Evolutionary conservation across 495 filamentous ascomycete genomes (phyloP).

Genomic region (Neurospora sp.): DNA sequence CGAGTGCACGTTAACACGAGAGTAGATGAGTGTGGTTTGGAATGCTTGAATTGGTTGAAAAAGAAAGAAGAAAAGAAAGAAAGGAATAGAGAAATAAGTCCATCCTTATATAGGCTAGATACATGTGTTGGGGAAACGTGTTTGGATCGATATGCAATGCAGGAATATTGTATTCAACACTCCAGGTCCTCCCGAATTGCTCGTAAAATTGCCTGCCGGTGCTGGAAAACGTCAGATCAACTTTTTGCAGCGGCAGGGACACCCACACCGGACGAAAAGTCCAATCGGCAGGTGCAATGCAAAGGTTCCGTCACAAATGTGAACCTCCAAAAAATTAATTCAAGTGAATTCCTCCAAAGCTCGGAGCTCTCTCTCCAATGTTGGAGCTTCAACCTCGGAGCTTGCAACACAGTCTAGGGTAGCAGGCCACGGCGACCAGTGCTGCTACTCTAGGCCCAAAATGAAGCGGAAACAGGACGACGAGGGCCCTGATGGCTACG

Average conservation of each 20-base stretch:
- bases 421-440: not conserved
- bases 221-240: not conserved
- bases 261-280: not conserved
- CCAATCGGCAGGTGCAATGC: not conserved
- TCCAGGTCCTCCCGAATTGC: not conserved
- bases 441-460: not conserved
- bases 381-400: not conserved
- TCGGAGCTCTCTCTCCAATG: not conserved
- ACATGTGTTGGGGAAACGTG: no score
- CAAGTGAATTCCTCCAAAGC: not conserved
- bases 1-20: no score
- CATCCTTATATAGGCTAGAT: no score
- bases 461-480: conserved; percentile 8
- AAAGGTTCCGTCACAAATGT: not conserved
- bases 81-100: no score
- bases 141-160: no score
- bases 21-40: no score
- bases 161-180: no score
- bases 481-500: not conserved
- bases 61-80: no score
- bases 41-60: no score
- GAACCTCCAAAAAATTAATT: not conserved
- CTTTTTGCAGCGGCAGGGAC: not conserved
- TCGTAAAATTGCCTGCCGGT: not conserved
- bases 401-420: not conserved